A percentile compares a stretch with the other conserved stretches of the same genome.
phyloP scores from a whole-genome alignment of 208 protist genomes.

The Angomonas ambiguus region DNA sequence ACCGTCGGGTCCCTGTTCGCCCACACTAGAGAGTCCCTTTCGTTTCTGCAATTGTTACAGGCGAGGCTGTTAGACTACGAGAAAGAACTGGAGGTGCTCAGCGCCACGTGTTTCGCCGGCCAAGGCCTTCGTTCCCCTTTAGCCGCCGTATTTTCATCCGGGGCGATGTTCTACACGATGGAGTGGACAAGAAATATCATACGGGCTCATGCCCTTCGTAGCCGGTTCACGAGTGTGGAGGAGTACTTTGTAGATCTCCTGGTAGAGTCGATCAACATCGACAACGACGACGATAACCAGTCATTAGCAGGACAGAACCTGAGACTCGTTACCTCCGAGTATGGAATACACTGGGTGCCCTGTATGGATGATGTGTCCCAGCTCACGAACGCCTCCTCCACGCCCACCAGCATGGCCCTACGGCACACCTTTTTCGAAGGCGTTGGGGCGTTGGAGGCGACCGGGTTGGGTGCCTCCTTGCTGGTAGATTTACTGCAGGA shows the following conservation, averaged over 20 bases:
- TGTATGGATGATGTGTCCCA: conserved; percentile 9
- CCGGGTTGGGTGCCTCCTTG: conserved; percentile 17
- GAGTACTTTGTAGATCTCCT: not conserved
- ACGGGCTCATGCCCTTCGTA: conserved; percentile 7
- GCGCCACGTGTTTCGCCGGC: not conserved
- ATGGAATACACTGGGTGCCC: conserved; percentile 17
- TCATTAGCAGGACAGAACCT: not conserved
- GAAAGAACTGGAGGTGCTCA: not conserved
- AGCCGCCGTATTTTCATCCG: not conserved
- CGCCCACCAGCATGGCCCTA: not conserved
- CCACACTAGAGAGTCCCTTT: not conserved
- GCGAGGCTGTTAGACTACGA: not conserved
- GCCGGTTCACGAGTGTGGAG: not conserved
- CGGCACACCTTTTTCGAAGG: conserved; percentile 26
- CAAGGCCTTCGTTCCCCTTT: not conserved
- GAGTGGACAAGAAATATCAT: not conserved
- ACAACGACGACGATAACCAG: conserved; percentile 3
- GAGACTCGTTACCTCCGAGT: not conserved
- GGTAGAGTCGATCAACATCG: not conserved
- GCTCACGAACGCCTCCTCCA: conserved; percentile 18
- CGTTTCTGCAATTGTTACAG: not conserved
- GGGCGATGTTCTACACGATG: not conserved
- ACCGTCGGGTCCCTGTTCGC: conserved; percentile 38
- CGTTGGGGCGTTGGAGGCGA: conserved; percentile 19
- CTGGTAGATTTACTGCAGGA: conserved; percentile 30